phyloP scores from a whole-genome alignment of 2,329 filamentous ascomycete species.

The Trichoderma cornu-damae region DNA sequence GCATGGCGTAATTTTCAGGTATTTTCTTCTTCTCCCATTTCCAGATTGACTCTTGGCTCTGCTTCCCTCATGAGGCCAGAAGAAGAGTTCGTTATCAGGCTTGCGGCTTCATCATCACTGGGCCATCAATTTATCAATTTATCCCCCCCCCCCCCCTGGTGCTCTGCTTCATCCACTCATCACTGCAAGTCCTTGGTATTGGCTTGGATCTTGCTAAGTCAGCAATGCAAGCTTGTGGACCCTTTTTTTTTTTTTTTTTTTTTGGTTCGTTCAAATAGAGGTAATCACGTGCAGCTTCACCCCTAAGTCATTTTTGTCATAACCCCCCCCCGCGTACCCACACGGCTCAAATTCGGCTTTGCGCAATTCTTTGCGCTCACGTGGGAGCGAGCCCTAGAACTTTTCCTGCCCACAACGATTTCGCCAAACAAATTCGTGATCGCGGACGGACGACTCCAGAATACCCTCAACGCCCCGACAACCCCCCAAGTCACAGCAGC shows the following conservation, averaged over 20 bases:
- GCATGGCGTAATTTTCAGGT: too few species aligned
- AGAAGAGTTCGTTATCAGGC: neutral
- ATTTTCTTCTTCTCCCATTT: neutral
- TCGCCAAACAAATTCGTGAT: slow-evolving; percentile 38
- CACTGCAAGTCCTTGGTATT: neutral
- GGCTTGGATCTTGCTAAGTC: neutral
- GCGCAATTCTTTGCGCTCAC: slow-evolving; percentile 30
- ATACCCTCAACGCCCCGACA: slow-evolving; percentile 41
- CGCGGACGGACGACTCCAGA: slow-evolving; percentile 33
- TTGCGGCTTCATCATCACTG: neutral
- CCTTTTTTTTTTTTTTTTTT: neutral
- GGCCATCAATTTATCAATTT: neutral
- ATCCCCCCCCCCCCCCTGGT: neutral
- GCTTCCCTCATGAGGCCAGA: neutral
- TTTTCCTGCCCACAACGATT: slow-evolving; percentile 43
- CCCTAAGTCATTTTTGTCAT: neutral
- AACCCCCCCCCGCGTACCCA: neutral
- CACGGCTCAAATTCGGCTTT: slow-evolving; percentile 28
- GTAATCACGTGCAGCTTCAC: slow-evolving; percentile 20
- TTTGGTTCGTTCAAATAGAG: neutral
- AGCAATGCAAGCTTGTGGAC: neutral
- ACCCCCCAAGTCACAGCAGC: slow-evolving; percentile 57
- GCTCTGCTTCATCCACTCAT: neutral
- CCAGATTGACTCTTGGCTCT: neutral
- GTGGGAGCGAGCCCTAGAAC: slow-evolving; percentile 42